These are phyloP conservation scores for Cladophialophora chaetospira DNA, from an alignment of 2,329 filamentous ascomycete genomes.

Conservation along the genomic window DNA sequence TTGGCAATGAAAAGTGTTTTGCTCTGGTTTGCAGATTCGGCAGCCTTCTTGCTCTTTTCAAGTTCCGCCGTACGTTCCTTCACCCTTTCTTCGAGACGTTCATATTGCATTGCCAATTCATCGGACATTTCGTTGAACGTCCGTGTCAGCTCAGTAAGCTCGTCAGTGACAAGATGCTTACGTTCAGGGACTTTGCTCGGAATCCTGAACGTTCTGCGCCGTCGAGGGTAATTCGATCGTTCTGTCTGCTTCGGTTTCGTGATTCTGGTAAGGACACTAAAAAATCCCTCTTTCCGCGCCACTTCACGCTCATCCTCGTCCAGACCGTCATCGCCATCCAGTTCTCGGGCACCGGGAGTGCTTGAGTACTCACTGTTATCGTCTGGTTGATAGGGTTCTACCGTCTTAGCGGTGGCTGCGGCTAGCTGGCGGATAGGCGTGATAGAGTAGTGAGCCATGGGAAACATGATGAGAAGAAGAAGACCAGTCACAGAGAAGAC, in stretches of 20 bases:
- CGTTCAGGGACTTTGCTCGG: constrained; percentile 77
- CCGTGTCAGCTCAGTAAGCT: constrained; percentile 76
- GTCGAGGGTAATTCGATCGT: constrained; percentile 26
- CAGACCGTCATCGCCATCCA: constrained; percentile 50
- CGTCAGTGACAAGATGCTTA: constrained; percentile 77
- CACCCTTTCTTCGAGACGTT: constrained; percentile 80
- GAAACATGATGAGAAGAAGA: constrained; percentile 71
- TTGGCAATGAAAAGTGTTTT: constrained; percentile 98
- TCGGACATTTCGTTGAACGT: constrained; percentile 96
- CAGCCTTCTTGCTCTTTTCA: constrained; percentile 86
- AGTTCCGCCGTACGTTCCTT: constrained; percentile 79
- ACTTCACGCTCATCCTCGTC: constrained; percentile 42
- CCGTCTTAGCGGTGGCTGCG: constrained; percentile 71
- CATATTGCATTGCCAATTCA: constrained; percentile 84
- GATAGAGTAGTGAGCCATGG: constrained; percentile 79
- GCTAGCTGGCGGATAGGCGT: constrained; percentile 76
- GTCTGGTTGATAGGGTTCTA: constrained; percentile 55
- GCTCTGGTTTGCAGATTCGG: constrained; percentile 92
- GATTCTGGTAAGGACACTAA: constrained; percentile 23
- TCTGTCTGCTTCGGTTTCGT: constrained; percentile 18
- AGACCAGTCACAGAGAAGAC: constrained; percentile 80
- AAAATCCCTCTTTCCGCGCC: constrained; percentile 39
- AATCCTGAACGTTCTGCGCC: constrained; percentile 67
- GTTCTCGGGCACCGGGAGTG: constrained; percentile 34
- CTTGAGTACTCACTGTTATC: constrained; percentile 45